Conservation (phyloP, 2,329 filamentous ascomycete species). For the Dactylonectria estremocensis region DNA sequence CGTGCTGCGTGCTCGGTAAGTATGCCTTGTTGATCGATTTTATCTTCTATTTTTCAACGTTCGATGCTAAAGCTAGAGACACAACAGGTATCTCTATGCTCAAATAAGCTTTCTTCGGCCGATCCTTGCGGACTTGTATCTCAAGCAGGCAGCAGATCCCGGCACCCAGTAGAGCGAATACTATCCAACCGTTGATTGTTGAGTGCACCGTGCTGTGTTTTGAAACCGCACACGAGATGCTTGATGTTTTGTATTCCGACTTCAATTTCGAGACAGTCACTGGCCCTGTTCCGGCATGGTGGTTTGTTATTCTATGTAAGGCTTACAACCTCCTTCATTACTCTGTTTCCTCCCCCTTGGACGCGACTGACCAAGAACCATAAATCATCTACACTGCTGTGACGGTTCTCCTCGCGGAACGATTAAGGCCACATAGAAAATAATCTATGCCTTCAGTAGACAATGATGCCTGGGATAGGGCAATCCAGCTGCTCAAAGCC, state of each 20-base stretch:
- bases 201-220: background rate
- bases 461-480: background rate
- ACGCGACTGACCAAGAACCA: background rate
- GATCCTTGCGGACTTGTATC: background rate
- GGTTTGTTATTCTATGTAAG: background rate
- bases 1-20: slow-evolving; percentile 20
- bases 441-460: background rate
- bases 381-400: background rate
- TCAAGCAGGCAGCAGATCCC: no score
- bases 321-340: background rate
- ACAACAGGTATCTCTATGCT: background rate
- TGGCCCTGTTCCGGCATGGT: background rate
- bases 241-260: background rate
- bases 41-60: no score
- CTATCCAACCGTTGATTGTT: background rate
- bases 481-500: background rate
- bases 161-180: background rate
- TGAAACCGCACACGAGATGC: background rate
- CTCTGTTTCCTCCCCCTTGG: background rate
- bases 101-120: background rate
- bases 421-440: background rate
- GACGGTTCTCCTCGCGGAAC: background rate
- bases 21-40: no score
- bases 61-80: no score
- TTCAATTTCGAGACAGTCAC: background rate